Conservation (phyloP, 768 basidiomycete genomes). For the Tephrocybe rancida region DNA sequence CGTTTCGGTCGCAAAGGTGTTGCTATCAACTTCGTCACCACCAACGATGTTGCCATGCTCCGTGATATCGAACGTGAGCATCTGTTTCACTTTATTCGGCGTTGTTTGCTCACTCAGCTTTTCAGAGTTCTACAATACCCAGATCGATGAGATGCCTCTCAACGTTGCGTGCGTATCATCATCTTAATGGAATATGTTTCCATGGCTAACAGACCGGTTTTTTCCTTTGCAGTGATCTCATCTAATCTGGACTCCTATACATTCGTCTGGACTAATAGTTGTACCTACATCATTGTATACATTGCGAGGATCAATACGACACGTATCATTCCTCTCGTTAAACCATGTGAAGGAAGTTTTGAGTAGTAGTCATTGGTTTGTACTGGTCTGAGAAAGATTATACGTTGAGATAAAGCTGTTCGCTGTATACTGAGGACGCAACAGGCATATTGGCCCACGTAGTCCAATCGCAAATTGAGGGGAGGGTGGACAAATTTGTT, state of each 20-base stretch:
- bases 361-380: no score
- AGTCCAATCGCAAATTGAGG: no score
- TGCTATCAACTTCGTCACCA: slow-evolving; percentile 97
- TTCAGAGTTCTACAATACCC: slow-evolving; percentile 88
- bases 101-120: slow-evolving; percentile 20
- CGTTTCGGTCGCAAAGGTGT: slow-evolving; percentile 99
- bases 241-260: slow-evolving; percentile 42
- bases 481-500: no score
- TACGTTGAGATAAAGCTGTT: no score
- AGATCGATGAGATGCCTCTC: slow-evolving; percentile 98
- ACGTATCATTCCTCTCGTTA: slow-evolving; percentile 3
- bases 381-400: no score
- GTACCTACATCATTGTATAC: slow-evolving; percentile 11
- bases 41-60: slow-evolving; percentile 90
- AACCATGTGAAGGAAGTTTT: no score
- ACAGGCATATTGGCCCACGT: no score
- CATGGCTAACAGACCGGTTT: slow-evolving; percentile 1
- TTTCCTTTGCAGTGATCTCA: slow-evolving; percentile 63
- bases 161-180: slow-evolving; percentile 77
- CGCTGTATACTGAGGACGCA: no score
- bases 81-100: neutral
- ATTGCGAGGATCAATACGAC: slow-evolving; percentile 8
- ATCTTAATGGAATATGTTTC: neutral
- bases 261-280: slow-evolving; percentile 11
- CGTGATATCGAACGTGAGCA: slow-evolving; percentile 92